These are phyloP conservation scores for Penicillium coprophilum DNA, from an alignment of 495 filamentous ascomycete species.

Conservation along the genomic window DNA sequence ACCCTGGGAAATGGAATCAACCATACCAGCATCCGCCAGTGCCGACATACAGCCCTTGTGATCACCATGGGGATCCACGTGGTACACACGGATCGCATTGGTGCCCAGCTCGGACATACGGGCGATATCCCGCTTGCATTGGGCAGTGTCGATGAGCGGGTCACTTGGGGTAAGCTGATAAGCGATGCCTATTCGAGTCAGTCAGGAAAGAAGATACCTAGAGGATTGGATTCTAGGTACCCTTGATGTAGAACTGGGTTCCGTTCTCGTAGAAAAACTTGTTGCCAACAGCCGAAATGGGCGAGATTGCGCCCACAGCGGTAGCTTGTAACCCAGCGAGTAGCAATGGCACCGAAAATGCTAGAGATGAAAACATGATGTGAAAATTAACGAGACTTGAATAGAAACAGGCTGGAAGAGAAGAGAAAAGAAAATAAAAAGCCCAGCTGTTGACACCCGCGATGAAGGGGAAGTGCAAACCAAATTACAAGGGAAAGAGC, in stretches of 20 bases:
- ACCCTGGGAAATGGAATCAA: neutral
- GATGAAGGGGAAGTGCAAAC: too few relatives aligned
- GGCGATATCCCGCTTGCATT: conserved; percentile 74
- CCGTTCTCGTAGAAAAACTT: conserved; percentile 83
- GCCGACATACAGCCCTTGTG: conserved; percentile 74
- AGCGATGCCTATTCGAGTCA: conserved; percentile 58
- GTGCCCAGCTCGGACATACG: conserved; percentile 79
- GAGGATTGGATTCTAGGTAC: conserved; percentile 47
- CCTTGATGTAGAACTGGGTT: conserved; percentile 79
- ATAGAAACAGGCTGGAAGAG: neutral
- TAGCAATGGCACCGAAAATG: conserved; percentile 27
- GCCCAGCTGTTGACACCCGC: too few relatives aligned
- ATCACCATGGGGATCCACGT: conserved; percentile 68
- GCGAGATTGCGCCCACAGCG: conserved; percentile 41
- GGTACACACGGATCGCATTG: conserved; percentile 88
- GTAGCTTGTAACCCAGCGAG: conserved; percentile 31
- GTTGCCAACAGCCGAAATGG: conserved; percentile 69
- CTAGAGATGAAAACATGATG: conserved; percentile 29
- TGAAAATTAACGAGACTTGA: neutral
- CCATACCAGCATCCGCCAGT: conserved; percentile 63
- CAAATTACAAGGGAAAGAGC: neutral
- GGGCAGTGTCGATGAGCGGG: conserved; percentile 69
- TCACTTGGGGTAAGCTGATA: conserved; percentile 68
- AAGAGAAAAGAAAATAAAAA: conserved; percentile 3
- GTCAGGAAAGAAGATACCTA: too few relatives aligned